phyloP scores from a whole-genome alignment of 176 grass and related monocot genomes.

The Puccinellia tenuiflora region DNA sequence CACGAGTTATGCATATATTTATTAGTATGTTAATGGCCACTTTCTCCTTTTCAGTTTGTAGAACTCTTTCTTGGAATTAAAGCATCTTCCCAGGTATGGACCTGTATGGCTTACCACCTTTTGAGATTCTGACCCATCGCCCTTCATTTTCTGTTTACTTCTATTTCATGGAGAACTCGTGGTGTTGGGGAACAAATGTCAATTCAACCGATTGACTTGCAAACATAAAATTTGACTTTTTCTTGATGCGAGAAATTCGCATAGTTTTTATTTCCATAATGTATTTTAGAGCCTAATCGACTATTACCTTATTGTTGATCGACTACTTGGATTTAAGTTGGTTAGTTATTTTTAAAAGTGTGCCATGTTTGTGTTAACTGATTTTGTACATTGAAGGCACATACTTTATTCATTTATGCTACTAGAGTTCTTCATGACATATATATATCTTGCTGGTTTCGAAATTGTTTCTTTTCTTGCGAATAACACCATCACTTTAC shows the following conservation, averaged over 20 bases:
- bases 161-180: neutral
- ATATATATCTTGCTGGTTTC: neutral
- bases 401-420: too few species aligned
- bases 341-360: neutral
- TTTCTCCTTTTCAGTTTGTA: constrained; percentile 74
- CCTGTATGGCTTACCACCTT: neutral
- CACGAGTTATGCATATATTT: neutral
- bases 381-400: too few species aligned
- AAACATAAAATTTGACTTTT: neutral
- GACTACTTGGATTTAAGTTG: neutral
- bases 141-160: neutral
- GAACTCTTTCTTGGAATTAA: constrained; percentile 78
- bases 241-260: neutral
- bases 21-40: neutral
- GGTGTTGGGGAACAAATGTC: neutral
- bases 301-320: neutral
- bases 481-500: neutral
- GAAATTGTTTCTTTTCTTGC: neutral
- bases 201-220: neutral
- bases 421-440: neutral
- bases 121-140: neutral
- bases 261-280: neutral
- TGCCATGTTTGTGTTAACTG: neutral
- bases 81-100: constrained; percentile 52
- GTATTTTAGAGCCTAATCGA: neutral